These are phyloP conservation scores for Neophaeococcomyces mojaviensis DNA, from an alignment of 2,329 filamentous ascomycete genomes.

Conservation along the genomic window DNA sequence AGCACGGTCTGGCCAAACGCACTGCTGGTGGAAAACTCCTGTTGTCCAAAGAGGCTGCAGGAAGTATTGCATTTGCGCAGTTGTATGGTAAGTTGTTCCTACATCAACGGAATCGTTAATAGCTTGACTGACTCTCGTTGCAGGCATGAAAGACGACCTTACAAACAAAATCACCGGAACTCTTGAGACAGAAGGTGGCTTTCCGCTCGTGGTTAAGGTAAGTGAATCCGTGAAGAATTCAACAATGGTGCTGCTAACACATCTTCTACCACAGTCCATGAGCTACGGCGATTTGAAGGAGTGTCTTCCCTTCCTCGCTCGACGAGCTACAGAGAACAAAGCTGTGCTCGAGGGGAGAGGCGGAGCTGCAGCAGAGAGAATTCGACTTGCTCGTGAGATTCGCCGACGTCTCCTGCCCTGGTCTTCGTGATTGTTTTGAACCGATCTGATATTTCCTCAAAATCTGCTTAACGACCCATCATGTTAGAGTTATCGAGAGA, in stretches of 20 bases:
- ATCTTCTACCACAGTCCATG: slow-evolving; percentile 9
- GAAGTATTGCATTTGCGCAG: neutral
- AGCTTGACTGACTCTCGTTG: neutral
- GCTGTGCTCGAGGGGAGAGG: slow-evolving; percentile 10
- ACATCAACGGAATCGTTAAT: neutral
- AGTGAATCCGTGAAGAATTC: neutral
- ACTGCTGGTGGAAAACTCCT: neutral
- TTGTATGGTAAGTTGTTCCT: neutral
- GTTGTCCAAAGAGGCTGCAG: neutral
- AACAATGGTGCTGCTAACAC: neutral
- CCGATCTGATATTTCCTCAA: too few species aligned
- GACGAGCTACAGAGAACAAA: slow-evolving; percentile 11
- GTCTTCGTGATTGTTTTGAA: too few species aligned
- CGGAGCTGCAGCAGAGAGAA: slow-evolving; percentile 8
- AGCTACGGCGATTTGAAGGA: slow-evolving; percentile 11
- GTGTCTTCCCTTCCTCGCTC: slow-evolving; percentile 10
- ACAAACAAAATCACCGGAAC: neutral
- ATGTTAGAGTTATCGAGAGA: too few species aligned
- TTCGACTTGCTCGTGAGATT: slow-evolving; percentile 8
- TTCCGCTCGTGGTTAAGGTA: neutral
- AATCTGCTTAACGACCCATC: too few species aligned
- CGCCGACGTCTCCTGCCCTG: slow-evolving; percentile 1
- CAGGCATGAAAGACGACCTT: slow-evolving; percentile 1
- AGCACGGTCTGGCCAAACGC: neutral
- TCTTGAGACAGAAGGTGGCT: neutral